phyloP scores from a whole-genome alignment of 257 asterid species.

The Orobanche coerulescens region DNA sequence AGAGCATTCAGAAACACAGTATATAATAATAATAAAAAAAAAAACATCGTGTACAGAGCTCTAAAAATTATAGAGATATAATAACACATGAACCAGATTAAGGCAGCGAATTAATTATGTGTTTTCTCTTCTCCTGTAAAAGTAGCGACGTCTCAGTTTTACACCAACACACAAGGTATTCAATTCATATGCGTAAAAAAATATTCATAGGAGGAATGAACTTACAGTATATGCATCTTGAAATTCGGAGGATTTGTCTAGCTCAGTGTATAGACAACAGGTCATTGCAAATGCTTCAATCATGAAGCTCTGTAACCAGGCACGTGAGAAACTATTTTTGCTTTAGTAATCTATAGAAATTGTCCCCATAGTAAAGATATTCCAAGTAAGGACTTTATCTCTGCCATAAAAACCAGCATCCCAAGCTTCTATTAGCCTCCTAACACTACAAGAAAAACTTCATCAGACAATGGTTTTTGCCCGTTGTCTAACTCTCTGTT shows the following conservation, averaged over 20 bases:
- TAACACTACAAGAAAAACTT: no score
- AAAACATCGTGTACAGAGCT: no score
- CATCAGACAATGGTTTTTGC: no score
- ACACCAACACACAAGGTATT: background rate
- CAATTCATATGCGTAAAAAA: background rate
- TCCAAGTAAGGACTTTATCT: constrained; percentile 51
- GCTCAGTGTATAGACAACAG: constrained; percentile 88
- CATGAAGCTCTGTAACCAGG: constrained; percentile 77
- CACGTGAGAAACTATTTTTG: constrained; percentile 47
- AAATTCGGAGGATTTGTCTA: constrained; percentile 83
- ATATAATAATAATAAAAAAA: no score
- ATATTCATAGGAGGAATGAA: constrained; percentile 16
- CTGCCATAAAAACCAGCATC: constrained; percentile 47
- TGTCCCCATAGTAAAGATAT: background rate
- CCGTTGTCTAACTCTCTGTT: no score
- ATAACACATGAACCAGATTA: no score
- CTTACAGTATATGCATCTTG: constrained; percentile 94
- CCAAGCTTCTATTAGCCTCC: constrained; percentile 95
- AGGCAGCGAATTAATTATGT: no score
- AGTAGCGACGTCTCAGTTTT: background rate
- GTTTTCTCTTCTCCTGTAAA: no score
- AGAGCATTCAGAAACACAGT: background rate
- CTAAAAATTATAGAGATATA: background rate
- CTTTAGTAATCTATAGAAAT: constrained; percentile 24
- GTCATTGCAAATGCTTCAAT: constrained; percentile 71